Conservation (phyloP, 2,329 filamentous ascomycete genomes). For the Neoascochyta sp. region DNA sequence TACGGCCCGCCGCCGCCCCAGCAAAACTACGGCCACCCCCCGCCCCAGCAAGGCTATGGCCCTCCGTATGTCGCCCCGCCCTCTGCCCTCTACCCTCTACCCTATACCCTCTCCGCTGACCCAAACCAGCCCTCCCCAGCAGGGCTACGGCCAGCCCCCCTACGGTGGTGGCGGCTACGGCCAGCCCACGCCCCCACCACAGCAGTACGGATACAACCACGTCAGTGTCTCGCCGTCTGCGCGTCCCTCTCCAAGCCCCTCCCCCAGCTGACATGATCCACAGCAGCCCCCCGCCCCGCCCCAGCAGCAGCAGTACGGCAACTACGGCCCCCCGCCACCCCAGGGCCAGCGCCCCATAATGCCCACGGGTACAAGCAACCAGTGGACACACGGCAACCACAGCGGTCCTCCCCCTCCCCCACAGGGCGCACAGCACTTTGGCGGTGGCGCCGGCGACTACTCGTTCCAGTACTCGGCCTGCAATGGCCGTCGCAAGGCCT, state of each 20-base stretch:
- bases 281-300: slow-evolving; percentile 33
- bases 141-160: slow-evolving; percentile 42
- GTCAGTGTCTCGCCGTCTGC: slow-evolving; percentile 20
- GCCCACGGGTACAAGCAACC: slow-evolving; percentile 44
- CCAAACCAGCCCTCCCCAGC: slow-evolving; percentile 24
- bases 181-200: slow-evolving; percentile 41
- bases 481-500: slow-evolving; percentile 80
- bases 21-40: slow-evolving; percentile 26
- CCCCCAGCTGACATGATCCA: slow-evolving; percentile 16
- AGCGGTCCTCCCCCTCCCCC: slow-evolving; percentile 64
- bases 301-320: slow-evolving; percentile 33
- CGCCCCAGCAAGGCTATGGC: slow-evolving; percentile 20
- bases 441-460: slow-evolving; percentile 77
- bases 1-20: slow-evolving; percentile 32
- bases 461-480: slow-evolving; percentile 89
- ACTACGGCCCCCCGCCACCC: slow-evolving; percentile 22
- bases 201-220: slow-evolving; percentile 44
- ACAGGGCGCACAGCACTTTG: slow-evolving; percentile 46
- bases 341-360: slow-evolving; percentile 46
- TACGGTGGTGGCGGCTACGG: slow-evolving; percentile 39
- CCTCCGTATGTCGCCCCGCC: slow-evolving; percentile 30
- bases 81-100: no score
- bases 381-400: slow-evolving; percentile 52
- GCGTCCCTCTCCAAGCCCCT: not conserved
- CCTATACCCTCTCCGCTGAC: no score